These are phyloP conservation scores for Irpex sp. DNA, from an alignment of 1,284 basidiomycete species.

Conservation along the genomic window DNA sequence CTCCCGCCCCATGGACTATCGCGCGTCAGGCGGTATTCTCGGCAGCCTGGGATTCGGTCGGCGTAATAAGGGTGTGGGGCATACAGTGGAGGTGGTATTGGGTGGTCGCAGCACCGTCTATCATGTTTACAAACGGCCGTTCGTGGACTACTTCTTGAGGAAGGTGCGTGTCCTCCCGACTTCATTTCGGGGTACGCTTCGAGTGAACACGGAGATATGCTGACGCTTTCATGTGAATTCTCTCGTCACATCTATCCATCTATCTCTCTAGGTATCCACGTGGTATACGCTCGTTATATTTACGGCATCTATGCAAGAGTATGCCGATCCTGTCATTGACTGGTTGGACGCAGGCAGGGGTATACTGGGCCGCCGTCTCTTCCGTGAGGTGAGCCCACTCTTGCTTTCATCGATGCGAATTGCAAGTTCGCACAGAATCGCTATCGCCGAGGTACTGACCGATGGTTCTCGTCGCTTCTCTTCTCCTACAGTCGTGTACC, in stretches of 20 bases:
- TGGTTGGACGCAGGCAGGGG: constrained; percentile 96
- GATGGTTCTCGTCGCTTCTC: not conserved
- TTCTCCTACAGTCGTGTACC: constrained; percentile 70
- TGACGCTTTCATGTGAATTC: not conserved
- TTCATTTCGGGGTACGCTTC: not conserved
- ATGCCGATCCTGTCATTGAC: constrained; percentile 99
- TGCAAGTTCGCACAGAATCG: not conserved
- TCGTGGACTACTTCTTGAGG: constrained; percentile 92
- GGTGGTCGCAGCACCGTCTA: constrained; percentile 89
- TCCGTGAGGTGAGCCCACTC: constrained; percentile 70
- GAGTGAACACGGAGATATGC: not conserved
- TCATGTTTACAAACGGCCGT: constrained; percentile 98
- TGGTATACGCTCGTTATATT: constrained; percentile 99
- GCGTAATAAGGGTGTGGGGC: constrained; percentile 68
- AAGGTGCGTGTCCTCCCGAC: constrained; percentile 54
- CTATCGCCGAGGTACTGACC: not conserved
- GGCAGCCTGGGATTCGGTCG: constrained; percentile 52
- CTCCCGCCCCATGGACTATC: constrained; percentile 62
- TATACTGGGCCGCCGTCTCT: constrained; percentile 83
- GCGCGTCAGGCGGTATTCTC: constrained; percentile 50
- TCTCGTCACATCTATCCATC: not conserved
- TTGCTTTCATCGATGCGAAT: not conserved
- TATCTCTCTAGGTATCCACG: constrained; percentile 69
- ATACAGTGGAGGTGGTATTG: constrained; percentile 94
- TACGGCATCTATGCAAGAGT: constrained; percentile 98